Percentiles rank a stretch among this genome's conserved stretches.
These are phyloP conservation scores for Ceratocystis colombiana DNA, from an alignment of 2,329 filamentous ascomycete species.

Conservation along the genomic window DNA sequence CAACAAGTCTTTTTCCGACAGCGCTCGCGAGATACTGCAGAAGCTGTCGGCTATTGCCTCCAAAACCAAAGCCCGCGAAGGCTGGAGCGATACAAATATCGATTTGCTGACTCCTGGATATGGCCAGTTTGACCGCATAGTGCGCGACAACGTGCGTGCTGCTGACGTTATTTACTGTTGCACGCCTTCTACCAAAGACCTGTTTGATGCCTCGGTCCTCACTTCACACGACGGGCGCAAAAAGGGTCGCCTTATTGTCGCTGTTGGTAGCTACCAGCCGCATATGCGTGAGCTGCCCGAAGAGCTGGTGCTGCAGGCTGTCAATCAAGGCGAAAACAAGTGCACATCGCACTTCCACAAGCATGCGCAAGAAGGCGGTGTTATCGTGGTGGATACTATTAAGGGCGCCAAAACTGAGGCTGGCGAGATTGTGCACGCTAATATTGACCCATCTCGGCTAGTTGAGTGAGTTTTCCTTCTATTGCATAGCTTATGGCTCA, in stretches of 20 bases:
- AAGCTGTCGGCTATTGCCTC: slow-evolving; percentile 39
- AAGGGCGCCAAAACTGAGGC: slow-evolving; percentile 72
- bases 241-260: slow-evolving; percentile 62
- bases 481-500: too few relatives aligned
- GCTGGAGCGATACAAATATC: slow-evolving; percentile 58
- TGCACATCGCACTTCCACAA: slow-evolving; percentile 53
- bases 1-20: slow-evolving; percentile 58
- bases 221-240: slow-evolving; percentile 60
- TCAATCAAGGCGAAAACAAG: slow-evolving; percentile 37
- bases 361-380: slow-evolving; percentile 53
- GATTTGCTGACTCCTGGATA: slow-evolving; percentile 59
- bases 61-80: slow-evolving; percentile 44
- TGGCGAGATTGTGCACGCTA: slow-evolving; percentile 74
- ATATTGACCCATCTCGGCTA: slow-evolving; percentile 60
- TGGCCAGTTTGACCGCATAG: slow-evolving; percentile 53
- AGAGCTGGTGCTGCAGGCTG: slow-evolving; percentile 58
- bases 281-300: slow-evolving; percentile 76
- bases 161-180: slow-evolving; percentile 83
- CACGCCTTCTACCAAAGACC: slow-evolving; percentile 60
- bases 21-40: slow-evolving; percentile 43
- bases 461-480: slow-evolving; percentile 52
- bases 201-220: slow-evolving; percentile 65
- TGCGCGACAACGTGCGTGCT: slow-evolving; percentile 59
- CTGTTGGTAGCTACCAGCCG: slow-evolving; percentile 58
- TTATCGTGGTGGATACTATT: slow-evolving; percentile 64